Evolutionary conservation across 257 asterid genomes (phyloP).

Genomic region (Eustoma russellianum): DNA sequence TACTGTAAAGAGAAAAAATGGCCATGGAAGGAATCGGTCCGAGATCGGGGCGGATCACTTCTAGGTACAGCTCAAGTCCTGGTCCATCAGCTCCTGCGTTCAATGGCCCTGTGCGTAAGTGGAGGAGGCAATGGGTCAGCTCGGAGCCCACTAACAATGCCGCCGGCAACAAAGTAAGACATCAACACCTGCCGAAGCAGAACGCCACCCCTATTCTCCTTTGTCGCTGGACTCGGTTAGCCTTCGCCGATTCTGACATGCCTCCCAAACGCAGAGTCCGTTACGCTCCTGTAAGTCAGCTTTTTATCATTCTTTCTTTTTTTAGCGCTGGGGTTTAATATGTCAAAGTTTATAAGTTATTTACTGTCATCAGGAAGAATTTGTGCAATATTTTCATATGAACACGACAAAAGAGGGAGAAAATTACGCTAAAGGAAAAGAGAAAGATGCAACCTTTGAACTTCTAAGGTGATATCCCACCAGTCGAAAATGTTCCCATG

Average conservation of each 20-base stretch:
- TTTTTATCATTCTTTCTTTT: no score
- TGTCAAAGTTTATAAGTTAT: no score
- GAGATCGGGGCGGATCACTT: constrained; percentile 51
- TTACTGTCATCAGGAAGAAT: no score
- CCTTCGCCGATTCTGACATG: constrained; percentile 23
- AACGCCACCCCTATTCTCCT: constrained; percentile 40
- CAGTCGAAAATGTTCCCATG: no score
- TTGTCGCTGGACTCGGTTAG: constrained; percentile 74
- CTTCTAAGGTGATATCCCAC: no score
- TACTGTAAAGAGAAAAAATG: not conserved
- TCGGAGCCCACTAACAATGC: constrained; percentile 18
- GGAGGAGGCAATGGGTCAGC: constrained; percentile 95
- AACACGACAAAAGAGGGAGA: no score
- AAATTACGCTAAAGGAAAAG: no score
- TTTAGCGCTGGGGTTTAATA: no score
- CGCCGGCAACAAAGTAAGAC: constrained; percentile 3
- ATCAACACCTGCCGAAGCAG: constrained; percentile 16
- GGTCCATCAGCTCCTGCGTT: constrained; percentile 42
- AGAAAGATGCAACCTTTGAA: no score
- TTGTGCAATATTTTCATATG: no score
- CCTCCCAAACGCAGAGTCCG: constrained; percentile 67
- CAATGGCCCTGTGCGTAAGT: constrained; percentile 73
- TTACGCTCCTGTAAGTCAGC: constrained; percentile 59
- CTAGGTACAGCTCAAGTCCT: constrained; percentile 50
- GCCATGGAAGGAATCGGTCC: constrained; percentile 61